phyloP scores from a whole-genome alignment of 306 rosid genomes.

The Astragalus membranaceus region DNA sequence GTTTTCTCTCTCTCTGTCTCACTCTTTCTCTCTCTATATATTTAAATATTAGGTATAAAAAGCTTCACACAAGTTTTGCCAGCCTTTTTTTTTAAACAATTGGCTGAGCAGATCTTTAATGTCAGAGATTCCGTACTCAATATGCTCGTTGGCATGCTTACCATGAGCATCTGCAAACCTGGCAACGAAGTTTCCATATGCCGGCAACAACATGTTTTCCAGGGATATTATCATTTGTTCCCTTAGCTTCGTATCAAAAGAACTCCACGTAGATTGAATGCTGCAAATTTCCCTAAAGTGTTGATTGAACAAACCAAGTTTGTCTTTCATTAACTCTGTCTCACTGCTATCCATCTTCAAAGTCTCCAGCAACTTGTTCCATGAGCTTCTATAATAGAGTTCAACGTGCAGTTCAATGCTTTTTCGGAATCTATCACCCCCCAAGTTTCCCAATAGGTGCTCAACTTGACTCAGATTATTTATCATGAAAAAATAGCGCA shows the following conservation, averaged over 20 bases:
- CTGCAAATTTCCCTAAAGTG: neutral
- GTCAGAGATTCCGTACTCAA: constrained; percentile 32
- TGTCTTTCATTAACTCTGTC: constrained; percentile 2
- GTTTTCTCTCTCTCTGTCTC: too few species aligned
- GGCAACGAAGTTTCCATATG: constrained; percentile 53
- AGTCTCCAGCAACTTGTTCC: neutral
- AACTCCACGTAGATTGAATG: neutral
- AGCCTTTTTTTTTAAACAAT: neutral
- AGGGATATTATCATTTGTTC: neutral
- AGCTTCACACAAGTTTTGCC: too few species aligned
- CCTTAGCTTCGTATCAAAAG: neutral
- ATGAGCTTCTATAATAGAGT: neutral
- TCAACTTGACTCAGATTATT: neutral
- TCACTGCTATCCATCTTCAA: neutral
- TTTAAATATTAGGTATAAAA: too few species aligned
- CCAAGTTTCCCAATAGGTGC: neutral
- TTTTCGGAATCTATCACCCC: neutral
- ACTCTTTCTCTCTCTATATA: too few species aligned
- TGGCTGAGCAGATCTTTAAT: neutral
- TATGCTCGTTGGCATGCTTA: constrained; percentile 45
- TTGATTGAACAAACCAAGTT: neutral
- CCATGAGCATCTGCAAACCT: constrained; percentile 44
- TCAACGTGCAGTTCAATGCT: neutral
- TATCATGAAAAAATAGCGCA: constrained; percentile 18
- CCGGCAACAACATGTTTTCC: constrained; percentile 38